phyloP scores from a whole-genome alignment of 2,329 filamentous ascomycete species.

The Cytospora piceicola region DNA sequence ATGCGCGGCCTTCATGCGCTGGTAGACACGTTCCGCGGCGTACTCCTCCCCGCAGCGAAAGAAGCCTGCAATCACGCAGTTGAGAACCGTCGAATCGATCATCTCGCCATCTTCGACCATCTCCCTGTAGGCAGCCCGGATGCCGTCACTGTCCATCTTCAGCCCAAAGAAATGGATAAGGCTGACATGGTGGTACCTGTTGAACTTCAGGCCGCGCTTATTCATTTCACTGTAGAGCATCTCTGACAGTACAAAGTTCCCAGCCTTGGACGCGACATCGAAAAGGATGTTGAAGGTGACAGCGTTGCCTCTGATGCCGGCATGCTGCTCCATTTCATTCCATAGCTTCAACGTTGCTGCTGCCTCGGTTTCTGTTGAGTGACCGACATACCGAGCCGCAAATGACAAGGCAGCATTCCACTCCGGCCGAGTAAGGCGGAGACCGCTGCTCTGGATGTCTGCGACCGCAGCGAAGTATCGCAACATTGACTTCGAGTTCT shows the following conservation, averaged over 20 bases:
- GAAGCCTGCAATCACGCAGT: conserved; percentile 81
- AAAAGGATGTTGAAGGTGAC: conserved; percentile 96
- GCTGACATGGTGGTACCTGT: conserved; percentile 80
- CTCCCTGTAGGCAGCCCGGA: conserved; percentile 77
- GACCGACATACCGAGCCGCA: conserved; percentile 71
- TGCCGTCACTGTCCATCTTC: conserved; percentile 70
- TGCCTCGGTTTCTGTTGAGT: conserved; percentile 61
- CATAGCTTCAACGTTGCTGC: conserved; percentile 76
- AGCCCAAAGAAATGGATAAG: conserved; percentile 85
- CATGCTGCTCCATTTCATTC: conserved; percentile 84
- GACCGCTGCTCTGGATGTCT: conserved; percentile 76
- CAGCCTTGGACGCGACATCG: conserved; percentile 82
- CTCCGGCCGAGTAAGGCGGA: conserved; percentile 68
- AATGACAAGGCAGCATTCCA: conserved; percentile 88
- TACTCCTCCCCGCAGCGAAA: conserved; percentile 74
- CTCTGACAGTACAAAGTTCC: conserved; percentile 82
- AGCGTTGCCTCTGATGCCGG: conserved; percentile 65
- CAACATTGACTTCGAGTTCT: conserved; percentile 67
- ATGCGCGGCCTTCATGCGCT: conserved; percentile 75
- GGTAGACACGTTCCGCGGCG: conserved; percentile 80
- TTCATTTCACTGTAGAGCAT: conserved; percentile 84
- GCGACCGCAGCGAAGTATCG: conserved; percentile 83
- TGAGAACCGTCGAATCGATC: conserved; percentile 84
- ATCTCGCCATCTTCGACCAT: conserved; percentile 86
- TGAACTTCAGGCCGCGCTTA: conserved; percentile 66